These are phyloP conservation scores for Trichosporon sp. DNA, from an alignment of 1,284 basidiomycete genomes.

Conservation along the genomic window DNA sequence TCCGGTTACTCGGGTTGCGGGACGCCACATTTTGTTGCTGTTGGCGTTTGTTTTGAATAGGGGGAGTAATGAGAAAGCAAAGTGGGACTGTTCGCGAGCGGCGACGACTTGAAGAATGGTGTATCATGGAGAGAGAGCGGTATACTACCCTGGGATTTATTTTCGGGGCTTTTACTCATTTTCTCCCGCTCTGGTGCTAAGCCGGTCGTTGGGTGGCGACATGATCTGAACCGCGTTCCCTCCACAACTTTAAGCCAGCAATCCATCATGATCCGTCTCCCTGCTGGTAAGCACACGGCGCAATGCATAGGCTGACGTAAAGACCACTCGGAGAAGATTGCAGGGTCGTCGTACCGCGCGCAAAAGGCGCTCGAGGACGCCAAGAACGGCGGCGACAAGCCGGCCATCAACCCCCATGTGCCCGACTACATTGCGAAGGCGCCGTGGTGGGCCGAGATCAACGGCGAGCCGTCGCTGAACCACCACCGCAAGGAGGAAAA, in stretches of 20 bases:
- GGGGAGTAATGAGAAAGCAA: slow-evolving; percentile 15
- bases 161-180: slow-evolving; percentile 18
- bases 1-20: slow-evolving; percentile 63
- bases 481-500: slow-evolving; percentile 72
- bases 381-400: slow-evolving; percentile 81
- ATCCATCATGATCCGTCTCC: slow-evolving; percentile 37
- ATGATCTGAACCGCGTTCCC: neutral
- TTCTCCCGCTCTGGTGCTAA: slow-evolving; percentile 19
- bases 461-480: slow-evolving; percentile 78
- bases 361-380: slow-evolving; percentile 91
- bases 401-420: slow-evolving; percentile 93
- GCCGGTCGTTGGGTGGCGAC: slow-evolving; percentile 8
- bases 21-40: slow-evolving; percentile 72
- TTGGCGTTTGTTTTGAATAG: slow-evolving; percentile 5
- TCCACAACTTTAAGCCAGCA: slow-evolving; percentile 3
- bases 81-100: neutral
- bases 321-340: slow-evolving; percentile 65
- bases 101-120: slow-evolving; percentile 8
- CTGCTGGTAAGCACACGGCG: slow-evolving; percentile 26
- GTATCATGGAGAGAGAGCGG: neutral
- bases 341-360: slow-evolving; percentile 86
- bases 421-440: slow-evolving; percentile 90
- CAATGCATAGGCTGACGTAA: slow-evolving; percentile 8
- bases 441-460: slow-evolving; percentile 92
- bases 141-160: slow-evolving; percentile 9